Evolutionary conservation across 148 eudicot species (phyloP), one percentile per base, ranked within the genome.

Genomic region (Rhododendron griersonianum): DNA sequence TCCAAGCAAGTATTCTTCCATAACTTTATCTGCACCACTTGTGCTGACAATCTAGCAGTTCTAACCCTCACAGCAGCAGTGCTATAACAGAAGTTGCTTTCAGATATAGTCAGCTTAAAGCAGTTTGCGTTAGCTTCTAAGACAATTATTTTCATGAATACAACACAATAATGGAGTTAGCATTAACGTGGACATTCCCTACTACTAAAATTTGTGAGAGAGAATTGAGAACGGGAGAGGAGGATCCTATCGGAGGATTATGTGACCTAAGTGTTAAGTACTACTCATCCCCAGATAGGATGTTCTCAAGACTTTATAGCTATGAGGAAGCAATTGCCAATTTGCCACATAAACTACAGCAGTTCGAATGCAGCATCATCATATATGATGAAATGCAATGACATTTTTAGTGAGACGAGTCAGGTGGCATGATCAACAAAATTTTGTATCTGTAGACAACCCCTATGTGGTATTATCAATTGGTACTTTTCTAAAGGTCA

Each of bases 141-240:
- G n/a, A 19, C 23, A 19, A 37, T 76, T 76, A 37, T 76, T 39
- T 76, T 2, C 25, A 39, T 2, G 44, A 76, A 39, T 76, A 39
- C 13, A 41, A 76, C 80, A 81, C 61, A 88, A 87, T 11, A 44
- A 47, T 61, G 67, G 67, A 21, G 10, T 61, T 21, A 61, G 67
- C 25, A 19, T 19, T 61, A 61, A 21, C 3, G 61, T 55, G 21
- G 21, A 55, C 19, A 55, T 18, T 16, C 23, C 61, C 61, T 61
- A 61, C 9, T 61, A 1, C 2, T 21, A 25, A 65, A 65, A 10
- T n/a, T 63, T 23, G 28, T 65, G 30, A n/a, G 71, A 65, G 28
- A 23, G 71, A 65, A 65, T n/a, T 65, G 71, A 65, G 71, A 65
- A 25, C 1, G 11, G 71, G 71, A n/a, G 30, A 4, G 21, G 69